Conservation (phyloP, 305 asterid species). For the Solanum hybrid region DNA sequence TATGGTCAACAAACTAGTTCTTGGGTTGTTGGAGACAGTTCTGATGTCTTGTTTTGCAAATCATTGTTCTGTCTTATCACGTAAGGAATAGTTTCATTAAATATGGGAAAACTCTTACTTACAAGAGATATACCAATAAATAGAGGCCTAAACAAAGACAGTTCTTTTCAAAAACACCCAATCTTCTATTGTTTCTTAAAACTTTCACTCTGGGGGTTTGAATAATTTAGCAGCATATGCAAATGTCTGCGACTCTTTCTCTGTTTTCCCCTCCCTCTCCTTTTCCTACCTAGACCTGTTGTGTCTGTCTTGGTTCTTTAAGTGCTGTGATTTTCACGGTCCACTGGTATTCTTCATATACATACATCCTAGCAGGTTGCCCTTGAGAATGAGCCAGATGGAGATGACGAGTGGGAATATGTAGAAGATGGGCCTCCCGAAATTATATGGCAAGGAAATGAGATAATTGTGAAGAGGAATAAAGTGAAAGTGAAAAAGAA, state of each 20-base stretch:
- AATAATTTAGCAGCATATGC: not conserved
- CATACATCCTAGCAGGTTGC: slow-evolving; percentile 34
- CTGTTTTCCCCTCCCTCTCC: no score
- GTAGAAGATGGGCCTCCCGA: slow-evolving; percentile 96
- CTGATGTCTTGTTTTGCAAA: not conserved
- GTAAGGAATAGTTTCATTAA: not conserved
- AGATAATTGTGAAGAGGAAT: slow-evolving; percentile 89
- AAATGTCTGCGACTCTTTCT: not conserved
- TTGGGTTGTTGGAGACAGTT: not conserved
- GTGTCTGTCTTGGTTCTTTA: not conserved
- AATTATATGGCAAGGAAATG: slow-evolving; percentile 96
- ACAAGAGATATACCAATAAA: not conserved
- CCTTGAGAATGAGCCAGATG: slow-evolving; percentile 36
- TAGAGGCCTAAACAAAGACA: not conserved
- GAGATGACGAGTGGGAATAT: slow-evolving; percentile 74
- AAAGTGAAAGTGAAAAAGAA: slow-evolving; percentile 72
- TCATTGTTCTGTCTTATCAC: not conserved
- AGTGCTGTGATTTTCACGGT: not conserved
- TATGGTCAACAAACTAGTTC: not conserved
- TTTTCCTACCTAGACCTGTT: not conserved
- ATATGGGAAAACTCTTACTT: not conserved
- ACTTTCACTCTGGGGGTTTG: not conserved
- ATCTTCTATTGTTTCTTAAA: not conserved
- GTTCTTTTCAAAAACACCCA: not conserved
- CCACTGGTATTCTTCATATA: not conserved